Conservation (phyloP, 208 protist species). For the Trypanosomatidae sp. region DNA sequence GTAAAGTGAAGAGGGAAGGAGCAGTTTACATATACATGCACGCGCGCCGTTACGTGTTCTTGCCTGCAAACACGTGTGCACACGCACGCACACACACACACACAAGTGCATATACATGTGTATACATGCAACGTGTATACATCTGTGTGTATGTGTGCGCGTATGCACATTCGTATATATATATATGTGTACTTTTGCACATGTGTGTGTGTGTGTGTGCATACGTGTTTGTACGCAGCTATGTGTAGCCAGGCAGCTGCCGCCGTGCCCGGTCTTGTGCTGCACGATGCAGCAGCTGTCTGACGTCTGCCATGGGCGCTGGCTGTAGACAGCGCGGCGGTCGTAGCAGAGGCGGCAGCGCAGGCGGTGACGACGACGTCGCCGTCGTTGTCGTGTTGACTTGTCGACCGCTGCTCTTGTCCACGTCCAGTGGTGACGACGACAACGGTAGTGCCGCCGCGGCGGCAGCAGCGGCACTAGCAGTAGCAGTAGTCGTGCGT, state of each 20-base stretch:
- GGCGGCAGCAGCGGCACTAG: too few species aligned
- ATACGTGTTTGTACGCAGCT: not conserved
- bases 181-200: not conserved
- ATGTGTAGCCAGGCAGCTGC: not conserved
- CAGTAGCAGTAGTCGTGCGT: too few species aligned
- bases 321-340: too few species aligned
- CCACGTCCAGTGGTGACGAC: too few species aligned
- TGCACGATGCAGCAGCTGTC: constrained; percentile 63
- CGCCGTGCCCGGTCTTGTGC: constrained; percentile 50
- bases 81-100: not conserved
- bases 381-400: too few species aligned
- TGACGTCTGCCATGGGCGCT: constrained; percentile 56
- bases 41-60: not conserved
- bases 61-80: not conserved
- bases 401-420: too few species aligned
- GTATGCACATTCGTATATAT: not conserved
- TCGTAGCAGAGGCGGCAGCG: too few species aligned
- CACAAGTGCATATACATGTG: not conserved
- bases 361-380: too few species aligned
- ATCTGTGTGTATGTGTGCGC: not conserved
- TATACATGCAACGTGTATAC: not conserved
- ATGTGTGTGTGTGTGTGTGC: constrained; percentile 2
- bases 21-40: not conserved
- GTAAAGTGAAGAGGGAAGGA: too few species aligned
- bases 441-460: too few species aligned